These are phyloP conservation scores for Tuber brumale DNA, from an alignment of 495 filamentous ascomycete species.

Conservation along the genomic window DNA sequence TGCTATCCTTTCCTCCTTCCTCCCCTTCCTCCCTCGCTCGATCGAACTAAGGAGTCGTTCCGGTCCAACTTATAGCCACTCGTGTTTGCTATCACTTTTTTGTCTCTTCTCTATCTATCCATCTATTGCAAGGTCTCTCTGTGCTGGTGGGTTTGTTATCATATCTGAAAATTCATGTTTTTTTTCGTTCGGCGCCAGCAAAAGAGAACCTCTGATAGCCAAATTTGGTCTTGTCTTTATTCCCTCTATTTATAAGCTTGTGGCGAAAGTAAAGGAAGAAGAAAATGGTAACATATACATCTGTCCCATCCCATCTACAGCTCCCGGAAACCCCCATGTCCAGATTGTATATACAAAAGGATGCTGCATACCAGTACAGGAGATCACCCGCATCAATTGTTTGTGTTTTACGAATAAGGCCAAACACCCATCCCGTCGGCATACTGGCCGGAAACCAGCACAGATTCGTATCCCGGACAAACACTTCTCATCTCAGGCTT, in stretches of 20 bases:
- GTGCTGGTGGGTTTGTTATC: not conserved
- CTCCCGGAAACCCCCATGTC: not conserved
- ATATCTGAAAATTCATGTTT: not conserved
- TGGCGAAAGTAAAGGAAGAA: not conserved
- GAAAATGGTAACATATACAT: not conserved
- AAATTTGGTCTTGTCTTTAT: not conserved
- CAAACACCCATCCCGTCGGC: slow-evolving; percentile 32
- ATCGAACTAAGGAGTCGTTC: not conserved
- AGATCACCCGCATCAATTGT: not conserved
- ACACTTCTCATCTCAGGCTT: slow-evolving; percentile 15
- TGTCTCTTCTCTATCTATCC: not conserved
- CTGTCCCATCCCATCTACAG: not conserved
- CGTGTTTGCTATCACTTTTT: not conserved
- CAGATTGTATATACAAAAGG: not conserved
- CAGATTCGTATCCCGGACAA: slow-evolving; percentile 21
- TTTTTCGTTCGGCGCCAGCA: not conserved
- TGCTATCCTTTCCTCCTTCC: not conserved
- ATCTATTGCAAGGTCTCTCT: not conserved
- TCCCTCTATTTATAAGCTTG: not conserved
- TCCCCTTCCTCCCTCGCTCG: not conserved
- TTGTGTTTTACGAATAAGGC: slow-evolving; percentile 20
- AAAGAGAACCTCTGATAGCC: not conserved
- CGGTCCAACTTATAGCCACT: not conserved
- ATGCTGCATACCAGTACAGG: not conserved
- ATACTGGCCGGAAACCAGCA: slow-evolving; percentile 26